Percentiles rank a stretch among this genome's conserved stretches.
Evolutionary conservation across 2,329 filamentous ascomycete species (phyloP).

Genomic region (Rhynchosporium graminicola): DNA sequence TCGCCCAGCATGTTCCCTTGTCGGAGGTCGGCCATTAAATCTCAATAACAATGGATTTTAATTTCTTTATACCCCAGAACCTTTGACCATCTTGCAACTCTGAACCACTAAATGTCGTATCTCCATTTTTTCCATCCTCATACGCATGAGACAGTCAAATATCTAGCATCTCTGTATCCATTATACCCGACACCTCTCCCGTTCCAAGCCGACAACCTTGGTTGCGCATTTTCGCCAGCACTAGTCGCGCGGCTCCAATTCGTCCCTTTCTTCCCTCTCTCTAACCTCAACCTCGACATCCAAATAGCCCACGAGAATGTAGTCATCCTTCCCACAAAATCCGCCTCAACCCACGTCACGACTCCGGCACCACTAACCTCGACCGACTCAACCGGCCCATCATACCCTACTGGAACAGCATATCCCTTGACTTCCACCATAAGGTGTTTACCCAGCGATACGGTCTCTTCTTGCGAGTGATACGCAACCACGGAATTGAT

Average conservation of each 20-base stretch:
- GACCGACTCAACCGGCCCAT: background rate
- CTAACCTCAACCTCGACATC: background rate
- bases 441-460: background rate
- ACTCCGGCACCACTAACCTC: background rate
- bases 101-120: no score
- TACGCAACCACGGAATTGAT: conserved; percentile 8
- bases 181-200: conserved; percentile 10
- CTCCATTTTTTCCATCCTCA: no score
- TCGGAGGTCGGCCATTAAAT: no score
- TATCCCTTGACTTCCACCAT: conserved; percentile 10
- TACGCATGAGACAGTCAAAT: background rate
- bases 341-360: background rate
- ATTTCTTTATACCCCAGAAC: no score
- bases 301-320: conserved; percentile 9
- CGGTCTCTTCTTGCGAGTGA: background rate
- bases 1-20: no score
- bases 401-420: background rate
- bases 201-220: background rate
- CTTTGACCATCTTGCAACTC: no score
- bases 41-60: no score
- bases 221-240: background rate
- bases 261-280: background rate
- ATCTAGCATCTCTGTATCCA: background rate
- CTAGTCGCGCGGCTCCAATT: conserved; percentile 1
- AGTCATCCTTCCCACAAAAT: background rate